These are phyloP conservation scores for Sideroxylon spinosum DNA, from an alignment of 179 eudicot genomes.

Conservation along the genomic window DNA sequence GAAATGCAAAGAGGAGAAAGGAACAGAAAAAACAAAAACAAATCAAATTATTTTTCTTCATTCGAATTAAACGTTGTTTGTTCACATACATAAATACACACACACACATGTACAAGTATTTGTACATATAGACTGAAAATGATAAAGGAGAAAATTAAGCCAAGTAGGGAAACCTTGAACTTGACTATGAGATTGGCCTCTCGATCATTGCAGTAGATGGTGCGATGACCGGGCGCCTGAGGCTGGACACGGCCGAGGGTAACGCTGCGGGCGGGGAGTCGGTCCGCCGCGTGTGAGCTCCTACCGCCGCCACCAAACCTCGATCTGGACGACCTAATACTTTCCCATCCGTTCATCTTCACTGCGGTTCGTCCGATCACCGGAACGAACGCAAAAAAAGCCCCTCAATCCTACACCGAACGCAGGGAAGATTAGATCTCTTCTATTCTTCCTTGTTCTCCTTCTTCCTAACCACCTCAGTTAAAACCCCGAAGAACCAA, in stretches of 20 bases:
- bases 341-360: slow-evolving; percentile 19
- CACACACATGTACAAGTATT: not conserved
- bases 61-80: not conserved
- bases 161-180: slow-evolving; percentile 42
- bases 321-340: slow-evolving; percentile 14
- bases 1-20: not conserved
- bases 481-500: not conserved
- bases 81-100: not conserved
- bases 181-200: slow-evolving; percentile 48
- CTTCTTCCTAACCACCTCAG: not conserved
- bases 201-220: slow-evolving; percentile 58
- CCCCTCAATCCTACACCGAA: not conserved
- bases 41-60: not conserved
- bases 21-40: not conserved
- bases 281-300: not conserved
- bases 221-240: slow-evolving; percentile 70
- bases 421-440: not conserved
- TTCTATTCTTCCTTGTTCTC: not conserved
- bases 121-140: not conserved
- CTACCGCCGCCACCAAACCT: slow-evolving; percentile 5
- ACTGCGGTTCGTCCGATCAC: slow-evolving; percentile 15
- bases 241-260: slow-evolving; percentile 68
- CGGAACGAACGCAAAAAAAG: not conserved
- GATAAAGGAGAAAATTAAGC: not conserved
- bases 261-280: slow-evolving; percentile 30